A percentile compares a stretch with the other conserved stretches of the same genome.
Conservation (phyloP, 768 basidiomycete species). For the Pleurotus tuber-regium region DNA sequence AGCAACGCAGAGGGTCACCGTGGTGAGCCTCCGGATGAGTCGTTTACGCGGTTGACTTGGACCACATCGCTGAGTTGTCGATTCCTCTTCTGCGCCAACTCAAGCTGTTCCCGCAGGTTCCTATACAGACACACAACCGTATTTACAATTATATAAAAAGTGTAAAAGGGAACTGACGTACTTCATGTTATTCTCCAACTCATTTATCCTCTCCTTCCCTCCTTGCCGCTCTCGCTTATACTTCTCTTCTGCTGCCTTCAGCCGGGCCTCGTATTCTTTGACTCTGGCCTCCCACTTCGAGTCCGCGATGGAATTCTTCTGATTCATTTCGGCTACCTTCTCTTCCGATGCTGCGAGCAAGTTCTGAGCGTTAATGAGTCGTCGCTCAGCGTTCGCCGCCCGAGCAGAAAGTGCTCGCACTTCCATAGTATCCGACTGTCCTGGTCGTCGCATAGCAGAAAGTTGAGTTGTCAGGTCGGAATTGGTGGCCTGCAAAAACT, state of each 20-base stretch:
- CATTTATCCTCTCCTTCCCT: constrained; percentile 77
- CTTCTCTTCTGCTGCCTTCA: constrained; percentile 85
- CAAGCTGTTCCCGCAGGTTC: constrained; percentile 73
- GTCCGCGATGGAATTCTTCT: constrained; percentile 72
- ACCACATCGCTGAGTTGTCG: constrained; percentile 56
- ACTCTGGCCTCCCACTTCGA: constrained; percentile 95
- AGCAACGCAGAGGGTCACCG: too few relatives aligned
- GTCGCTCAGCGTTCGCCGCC: constrained; percentile 81
- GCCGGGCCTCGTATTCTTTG: constrained; percentile 81
- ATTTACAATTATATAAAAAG: too few relatives aligned
- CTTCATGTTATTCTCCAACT: constrained; percentile 74
- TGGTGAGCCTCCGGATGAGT: constrained; percentile 18
- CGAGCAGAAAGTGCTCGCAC: constrained; percentile 67
- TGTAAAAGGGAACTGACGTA: constrained; percentile 38
- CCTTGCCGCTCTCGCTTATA: constrained; percentile 94
- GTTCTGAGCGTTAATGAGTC: constrained; percentile 82
- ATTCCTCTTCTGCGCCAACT: constrained; percentile 74
- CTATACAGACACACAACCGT: constrained; percentile 38
- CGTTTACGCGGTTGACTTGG: constrained; percentile 33
- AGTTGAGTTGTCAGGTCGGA: constrained; percentile 74
- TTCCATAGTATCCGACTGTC: constrained; percentile 63
- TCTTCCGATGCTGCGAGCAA: constrained; percentile 85
- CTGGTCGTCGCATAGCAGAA: constrained; percentile 54
- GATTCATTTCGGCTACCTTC: constrained; percentile 70
- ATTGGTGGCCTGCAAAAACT: constrained; percentile 56